Conservation (phyloP, 1,284 basidiomycete species). For the Cutaneotrichosporon sp. region DNA sequence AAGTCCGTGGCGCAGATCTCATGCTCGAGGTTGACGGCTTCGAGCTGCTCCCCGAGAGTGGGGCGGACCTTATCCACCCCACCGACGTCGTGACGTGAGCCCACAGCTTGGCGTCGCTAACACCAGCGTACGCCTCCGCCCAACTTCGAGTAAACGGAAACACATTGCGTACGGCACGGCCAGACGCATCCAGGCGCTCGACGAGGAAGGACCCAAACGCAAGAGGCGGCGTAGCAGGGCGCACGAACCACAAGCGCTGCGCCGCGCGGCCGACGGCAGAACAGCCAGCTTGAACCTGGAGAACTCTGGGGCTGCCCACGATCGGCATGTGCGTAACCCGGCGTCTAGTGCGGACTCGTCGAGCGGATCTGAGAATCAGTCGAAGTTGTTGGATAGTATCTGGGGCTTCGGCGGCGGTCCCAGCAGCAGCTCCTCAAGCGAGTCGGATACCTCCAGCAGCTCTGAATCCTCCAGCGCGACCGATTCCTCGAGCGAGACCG, state of each 20-base stretch:
- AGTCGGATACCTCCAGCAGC: too few relatives aligned
- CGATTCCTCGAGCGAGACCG: neutral
- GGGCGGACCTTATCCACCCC: constrained; percentile 30
- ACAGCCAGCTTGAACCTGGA: too few relatives aligned
- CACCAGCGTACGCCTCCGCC: constrained; percentile 21
- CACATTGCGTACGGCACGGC: neutral
- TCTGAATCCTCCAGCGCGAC: neutral
- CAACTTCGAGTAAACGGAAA: constrained; percentile 19
- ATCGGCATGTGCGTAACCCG: too few relatives aligned
- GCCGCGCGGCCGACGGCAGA: too few relatives aligned
- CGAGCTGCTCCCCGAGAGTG: constrained; percentile 40
- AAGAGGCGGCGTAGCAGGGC: too few relatives aligned
- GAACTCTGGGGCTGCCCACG: too few relatives aligned
- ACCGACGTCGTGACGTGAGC: constrained; percentile 44
- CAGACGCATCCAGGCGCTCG: neutral
- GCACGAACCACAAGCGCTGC: too few relatives aligned
- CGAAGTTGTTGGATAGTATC: too few relatives aligned
- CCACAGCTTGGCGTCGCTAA: neutral
- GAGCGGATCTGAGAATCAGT: too few relatives aligned
- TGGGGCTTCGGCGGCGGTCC: too few relatives aligned
- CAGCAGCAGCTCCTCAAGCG: too few relatives aligned
- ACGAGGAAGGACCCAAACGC: neutral
- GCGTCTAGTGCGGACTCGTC: too few relatives aligned
- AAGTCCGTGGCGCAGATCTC: constrained; percentile 4
- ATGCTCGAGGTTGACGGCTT: constrained; percentile 47